phyloP scores from a whole-genome alignment of 768 basidiomycete species.

The Hydnomerulius pinastri region DNA sequence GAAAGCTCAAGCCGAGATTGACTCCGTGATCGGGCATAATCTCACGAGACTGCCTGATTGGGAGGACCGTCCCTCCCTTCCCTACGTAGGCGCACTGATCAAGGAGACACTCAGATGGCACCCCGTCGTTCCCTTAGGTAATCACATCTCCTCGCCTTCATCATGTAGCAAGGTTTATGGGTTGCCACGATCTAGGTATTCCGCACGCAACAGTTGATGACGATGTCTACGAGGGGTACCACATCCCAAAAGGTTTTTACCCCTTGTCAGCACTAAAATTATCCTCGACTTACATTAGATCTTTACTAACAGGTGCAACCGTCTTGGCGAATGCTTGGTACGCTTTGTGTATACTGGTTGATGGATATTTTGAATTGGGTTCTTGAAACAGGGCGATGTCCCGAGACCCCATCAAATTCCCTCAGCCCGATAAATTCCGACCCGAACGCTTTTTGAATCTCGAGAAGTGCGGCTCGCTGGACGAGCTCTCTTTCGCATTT shows the following conservation, averaged over 20 bases:
- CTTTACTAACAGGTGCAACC: conserved; percentile 15
- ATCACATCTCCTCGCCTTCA: neutral
- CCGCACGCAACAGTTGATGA: conserved; percentile 38
- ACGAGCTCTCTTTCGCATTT: conserved; percentile 24
- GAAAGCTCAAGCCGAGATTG: conserved; percentile 20
- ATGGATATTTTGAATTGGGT: neutral
- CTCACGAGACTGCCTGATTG: conserved; percentile 21
- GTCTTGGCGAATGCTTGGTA: conserved; percentile 23
- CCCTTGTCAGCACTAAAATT: neutral
- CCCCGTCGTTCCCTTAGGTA: conserved; percentile 14
- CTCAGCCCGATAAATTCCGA: conserved; percentile 39
- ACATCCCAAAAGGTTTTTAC: conserved; percentile 51
- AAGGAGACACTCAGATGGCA: conserved; percentile 30
- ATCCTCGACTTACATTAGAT: neutral
- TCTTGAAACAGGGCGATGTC: conserved; percentile 31
- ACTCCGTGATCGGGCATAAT: conserved; percentile 15
- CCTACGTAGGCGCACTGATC: conserved; percentile 21
- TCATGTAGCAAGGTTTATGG: neutral
- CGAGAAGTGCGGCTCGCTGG: neutral
- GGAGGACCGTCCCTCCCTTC: conserved; percentile 22
- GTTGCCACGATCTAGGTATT: conserved; percentile 16
- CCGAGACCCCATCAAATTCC: conserved; percentile 38
- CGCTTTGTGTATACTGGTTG: neutral
- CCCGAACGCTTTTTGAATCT: conserved; percentile 36
- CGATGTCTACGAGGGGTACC: conserved; percentile 44